Conservation (phyloP, 331 rosid genomes). For the Malus hybrid region DNA sequence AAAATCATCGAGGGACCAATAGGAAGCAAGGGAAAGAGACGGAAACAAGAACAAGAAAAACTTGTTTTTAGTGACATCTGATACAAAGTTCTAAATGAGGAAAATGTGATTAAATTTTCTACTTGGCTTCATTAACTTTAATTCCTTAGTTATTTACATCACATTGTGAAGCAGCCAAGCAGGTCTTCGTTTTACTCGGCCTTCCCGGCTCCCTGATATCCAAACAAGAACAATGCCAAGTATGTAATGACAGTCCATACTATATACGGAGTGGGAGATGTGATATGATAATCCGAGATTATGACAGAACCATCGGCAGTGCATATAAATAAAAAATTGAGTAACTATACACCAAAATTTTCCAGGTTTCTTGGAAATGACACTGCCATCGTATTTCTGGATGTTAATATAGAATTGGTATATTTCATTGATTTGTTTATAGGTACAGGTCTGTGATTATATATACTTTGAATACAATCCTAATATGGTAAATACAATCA, state of each 20-base stretch:
- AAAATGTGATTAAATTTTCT: neutral
- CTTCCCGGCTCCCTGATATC: neutral
- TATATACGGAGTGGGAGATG: neutral
- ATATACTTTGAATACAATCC: too few species aligned
- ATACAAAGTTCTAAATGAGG: neutral
- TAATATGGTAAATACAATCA: too few species aligned
- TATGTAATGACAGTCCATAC: neutral
- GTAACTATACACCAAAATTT: neutral
- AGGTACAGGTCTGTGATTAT: too few species aligned
- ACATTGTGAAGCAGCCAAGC: neutral
- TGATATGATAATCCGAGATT: neutral
- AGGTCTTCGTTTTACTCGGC: neutral
- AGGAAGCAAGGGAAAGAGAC: neutral
- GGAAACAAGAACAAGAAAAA: slow-evolving; percentile 1
- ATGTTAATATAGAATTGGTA: neutral
- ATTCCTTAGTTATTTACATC: neutral
- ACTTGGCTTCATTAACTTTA: neutral
- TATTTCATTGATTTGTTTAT: too few species aligned
- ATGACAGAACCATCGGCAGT: neutral
- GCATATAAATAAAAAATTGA: neutral
- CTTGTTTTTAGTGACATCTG: neutral
- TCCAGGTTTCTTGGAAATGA: neutral
- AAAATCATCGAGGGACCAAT: neutral
- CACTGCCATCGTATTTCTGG: neutral
- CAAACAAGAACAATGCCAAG: neutral